phyloP scores from a whole-genome alignment of 2,329 filamentous ascomycete species.

The Cladophialophora psammophila region DNA sequence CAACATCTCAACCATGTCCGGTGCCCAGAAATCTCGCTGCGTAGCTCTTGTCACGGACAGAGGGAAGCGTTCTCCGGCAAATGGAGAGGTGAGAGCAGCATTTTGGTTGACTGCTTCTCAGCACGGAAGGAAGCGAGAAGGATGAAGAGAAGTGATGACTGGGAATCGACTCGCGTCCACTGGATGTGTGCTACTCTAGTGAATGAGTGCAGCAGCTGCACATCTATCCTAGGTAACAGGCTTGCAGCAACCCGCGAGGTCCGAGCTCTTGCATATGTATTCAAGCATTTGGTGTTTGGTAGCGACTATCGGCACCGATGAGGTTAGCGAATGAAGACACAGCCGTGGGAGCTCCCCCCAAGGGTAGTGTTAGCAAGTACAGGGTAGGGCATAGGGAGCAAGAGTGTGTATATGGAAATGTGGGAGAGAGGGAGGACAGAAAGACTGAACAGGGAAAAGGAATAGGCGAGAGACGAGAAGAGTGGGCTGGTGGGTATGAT shows the following conservation, averaged over 20 bases:
- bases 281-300: neutral
- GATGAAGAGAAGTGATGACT: neutral
- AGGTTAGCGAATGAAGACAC: neutral
- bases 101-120: neutral
- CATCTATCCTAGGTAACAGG: neutral
- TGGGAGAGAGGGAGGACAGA: no score
- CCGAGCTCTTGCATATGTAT: neutral
- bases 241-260: neutral
- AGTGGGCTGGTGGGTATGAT: neutral
- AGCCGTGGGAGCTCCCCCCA: neutral
- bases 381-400: no score
- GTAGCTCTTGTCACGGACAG: conserved; percentile 19
- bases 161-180: neutral
- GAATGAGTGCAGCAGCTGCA: neutral
- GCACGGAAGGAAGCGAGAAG: neutral
- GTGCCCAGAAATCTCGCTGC: neutral
- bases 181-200: neutral
- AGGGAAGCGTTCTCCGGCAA: conserved; percentile 1
- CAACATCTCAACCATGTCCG: conserved; percentile 5
- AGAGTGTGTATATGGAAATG: no score
- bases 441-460: neutral
- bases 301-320: no score
- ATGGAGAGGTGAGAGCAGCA: neutral
- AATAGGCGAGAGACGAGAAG: neutral
- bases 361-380: neutral